Evolutionary conservation across 2,329 filamentous ascomycete genomes (phyloP).

Genomic region (Pseudocercospora macadamiae): DNA sequence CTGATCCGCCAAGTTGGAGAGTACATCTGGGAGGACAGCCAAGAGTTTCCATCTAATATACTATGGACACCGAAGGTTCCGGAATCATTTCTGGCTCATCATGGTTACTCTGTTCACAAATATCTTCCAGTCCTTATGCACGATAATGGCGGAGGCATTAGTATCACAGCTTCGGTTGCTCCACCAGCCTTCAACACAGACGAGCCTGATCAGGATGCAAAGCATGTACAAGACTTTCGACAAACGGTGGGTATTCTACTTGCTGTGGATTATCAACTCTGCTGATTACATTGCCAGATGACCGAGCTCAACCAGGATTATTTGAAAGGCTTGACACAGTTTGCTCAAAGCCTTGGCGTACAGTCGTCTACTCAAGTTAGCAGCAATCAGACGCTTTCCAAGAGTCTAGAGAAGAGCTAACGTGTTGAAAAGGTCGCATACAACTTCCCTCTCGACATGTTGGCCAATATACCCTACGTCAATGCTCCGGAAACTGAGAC

Average conservation of each 20-base stretch:
- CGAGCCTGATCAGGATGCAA: constrained; percentile 24
- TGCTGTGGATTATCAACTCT: constrained; percentile 27
- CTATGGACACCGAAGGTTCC: constrained; percentile 33
- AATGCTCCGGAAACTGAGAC: constrained; percentile 40
- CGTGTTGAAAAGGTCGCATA: too few relatives aligned
- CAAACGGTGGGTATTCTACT: constrained; percentile 31
- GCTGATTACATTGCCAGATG: constrained; percentile 28
- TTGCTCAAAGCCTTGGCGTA: constrained; percentile 23
- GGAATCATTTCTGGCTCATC: constrained; percentile 25
- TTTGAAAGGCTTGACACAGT: constrained; percentile 31
- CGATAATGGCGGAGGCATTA: constrained; percentile 20
- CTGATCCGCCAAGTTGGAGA: constrained; percentile 33
- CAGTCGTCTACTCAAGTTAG: constrained; percentile 38
- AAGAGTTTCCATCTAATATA: constrained; percentile 34
- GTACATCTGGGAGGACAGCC: constrained; percentile 41
- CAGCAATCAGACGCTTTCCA: too few relatives aligned
- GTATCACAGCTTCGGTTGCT: neutral
- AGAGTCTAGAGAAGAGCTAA: too few relatives aligned
- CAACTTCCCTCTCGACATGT: constrained; percentile 41
- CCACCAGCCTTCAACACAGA: constrained; percentile 18
- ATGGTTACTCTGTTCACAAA: constrained; percentile 35
- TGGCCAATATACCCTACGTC: constrained; percentile 35
- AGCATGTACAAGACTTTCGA: constrained; percentile 35
- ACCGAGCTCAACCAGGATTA: constrained; percentile 36
- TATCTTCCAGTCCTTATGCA: constrained; percentile 38